Evolutionary conservation across 2,329 filamentous ascomycete genomes (phyloP).

Genomic region (Hypoxylon sp.): DNA sequence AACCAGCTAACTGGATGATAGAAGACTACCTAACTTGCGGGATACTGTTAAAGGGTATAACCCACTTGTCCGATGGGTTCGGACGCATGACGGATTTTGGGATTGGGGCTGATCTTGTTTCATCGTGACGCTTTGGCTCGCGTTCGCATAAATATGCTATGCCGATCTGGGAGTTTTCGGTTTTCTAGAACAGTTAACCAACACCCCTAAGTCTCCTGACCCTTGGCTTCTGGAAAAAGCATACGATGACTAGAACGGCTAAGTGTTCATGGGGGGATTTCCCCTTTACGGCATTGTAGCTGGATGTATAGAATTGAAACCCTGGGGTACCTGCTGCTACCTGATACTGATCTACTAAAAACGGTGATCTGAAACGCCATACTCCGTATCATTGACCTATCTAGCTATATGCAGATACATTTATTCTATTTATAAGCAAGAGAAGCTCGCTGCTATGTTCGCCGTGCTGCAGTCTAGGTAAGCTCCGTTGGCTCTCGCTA

Average conservation of each 20-base stretch:
- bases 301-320: constrained; percentile 11
- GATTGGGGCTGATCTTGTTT: constrained; percentile 39
- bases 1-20: too few relatives aligned
- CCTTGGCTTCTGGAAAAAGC: constrained; percentile 3
- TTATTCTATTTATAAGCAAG: constrained; percentile 2
- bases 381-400: constrained; percentile 20
- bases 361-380: constrained; percentile 18
- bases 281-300: constrained; percentile 7
- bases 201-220: neutral
- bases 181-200: neutral
- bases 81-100: constrained; percentile 17
- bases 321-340: neutral
- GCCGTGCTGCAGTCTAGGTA: neutral
- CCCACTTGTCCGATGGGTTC: constrained; percentile 6
- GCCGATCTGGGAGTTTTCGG: constrained; percentile 26
- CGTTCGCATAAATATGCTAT: constrained; percentile 13
- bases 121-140: constrained; percentile 20
- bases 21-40: neutral
- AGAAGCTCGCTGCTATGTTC: neutral
- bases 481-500: constrained; percentile 13
- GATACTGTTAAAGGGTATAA: constrained; percentile 1
- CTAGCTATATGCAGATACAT: constrained; percentile 1
- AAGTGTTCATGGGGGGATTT: constrained; percentile 10
- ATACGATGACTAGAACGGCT: constrained; percentile 10
- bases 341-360: constrained; percentile 10